phyloP scores from a whole-genome alignment of 2,329 filamentous ascomycete species.

The Ophiognomonia clavigignenti-juglandacearum region DNA sequence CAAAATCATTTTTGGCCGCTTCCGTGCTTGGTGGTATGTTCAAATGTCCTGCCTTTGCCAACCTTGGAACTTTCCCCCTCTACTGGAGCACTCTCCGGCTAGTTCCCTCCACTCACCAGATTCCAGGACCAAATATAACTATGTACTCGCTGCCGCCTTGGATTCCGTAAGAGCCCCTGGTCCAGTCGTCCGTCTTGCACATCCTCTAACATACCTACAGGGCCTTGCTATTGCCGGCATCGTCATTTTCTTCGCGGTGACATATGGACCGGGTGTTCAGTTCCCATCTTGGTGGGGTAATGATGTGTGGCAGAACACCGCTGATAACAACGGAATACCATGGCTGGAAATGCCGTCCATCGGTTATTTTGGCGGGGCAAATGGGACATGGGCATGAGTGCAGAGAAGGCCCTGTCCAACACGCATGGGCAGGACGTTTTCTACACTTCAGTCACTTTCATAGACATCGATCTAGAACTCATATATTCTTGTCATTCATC shows the following conservation, averaged over 20 bases:
- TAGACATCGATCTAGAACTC: too few relatives aligned
- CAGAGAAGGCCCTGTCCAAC: too few relatives aligned
- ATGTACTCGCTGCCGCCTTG: constrained; percentile 28
- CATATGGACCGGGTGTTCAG: constrained; percentile 26
- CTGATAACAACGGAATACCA: constrained; percentile 25
- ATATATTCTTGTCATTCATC: too few relatives aligned
- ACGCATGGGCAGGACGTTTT: too few relatives aligned
- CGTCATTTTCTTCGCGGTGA: constrained; percentile 31
- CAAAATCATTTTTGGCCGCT: constrained; percentile 34
- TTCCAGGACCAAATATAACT: constrained; percentile 33
- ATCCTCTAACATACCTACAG: too few relatives aligned
- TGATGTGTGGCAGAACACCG: constrained; percentile 30
- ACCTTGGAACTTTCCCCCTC: not conserved
- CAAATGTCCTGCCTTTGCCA: too few relatives aligned
- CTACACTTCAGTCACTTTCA: too few relatives aligned
- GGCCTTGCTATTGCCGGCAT: constrained; percentile 29
- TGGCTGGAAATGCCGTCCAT: constrained; percentile 27
- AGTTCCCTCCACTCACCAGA: not conserved
- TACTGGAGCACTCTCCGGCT: not conserved
- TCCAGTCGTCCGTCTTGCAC: too few relatives aligned
- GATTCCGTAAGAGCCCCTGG: constrained; percentile 18
- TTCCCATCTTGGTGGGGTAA: constrained; percentile 32
- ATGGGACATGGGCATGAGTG: constrained; percentile 29
- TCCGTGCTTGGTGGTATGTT: constrained; percentile 37
- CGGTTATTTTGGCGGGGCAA: constrained; percentile 28